Evolutionary conservation across 495 filamentous ascomycete species (phyloP), one percentile per base, ranked within the genome.

Genomic region (Sporormia fimetaria): DNA sequence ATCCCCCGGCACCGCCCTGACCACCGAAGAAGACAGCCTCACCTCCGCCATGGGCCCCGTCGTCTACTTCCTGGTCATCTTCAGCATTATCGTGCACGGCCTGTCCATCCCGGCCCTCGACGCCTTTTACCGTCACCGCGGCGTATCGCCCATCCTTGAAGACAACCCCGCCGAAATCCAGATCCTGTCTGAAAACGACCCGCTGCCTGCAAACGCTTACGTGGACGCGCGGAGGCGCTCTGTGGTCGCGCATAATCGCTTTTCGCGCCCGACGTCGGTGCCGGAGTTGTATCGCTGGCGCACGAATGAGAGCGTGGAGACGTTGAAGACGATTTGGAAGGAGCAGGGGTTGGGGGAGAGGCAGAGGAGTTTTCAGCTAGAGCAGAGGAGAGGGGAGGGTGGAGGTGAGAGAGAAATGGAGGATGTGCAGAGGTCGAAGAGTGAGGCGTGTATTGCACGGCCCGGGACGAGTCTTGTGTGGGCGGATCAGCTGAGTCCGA

Each of bases 41-140:
- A 63, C 69, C 3, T 58, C 63, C 21, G 63, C 62, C 22, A 70
- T 76, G 56, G 51, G 59, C 10, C 69, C 24, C 58, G 68, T 73
- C 5, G 73, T 75, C 4, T 76, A 74, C 51, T 76, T 67, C 57
- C 65, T 77, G 4, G 71, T 75, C 9, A 57, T 74, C 16, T 70
- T 74, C 58, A 74, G 70, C 1, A 72, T 76, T 30, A 40, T 75
- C 15, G 61, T 75, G 0, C 72, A 78, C 49, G 70, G 72, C 26
- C 55, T 76, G 1, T 75, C 71, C 0, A 72, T 75, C 29, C 73
- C 73, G 0, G 49, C 61, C 1, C 59, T 76, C 16, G 67, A 67
- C 43, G 24, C 52, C 5, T 51, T 73, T 39, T 76, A 74, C 52
- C 52, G 44, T 32, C 62, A 46, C 39, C 59, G 54, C 23, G 61